Evolutionary conservation across 306 rosid genomes (phyloP).

Genomic region (Glycine tomentella): DNA sequence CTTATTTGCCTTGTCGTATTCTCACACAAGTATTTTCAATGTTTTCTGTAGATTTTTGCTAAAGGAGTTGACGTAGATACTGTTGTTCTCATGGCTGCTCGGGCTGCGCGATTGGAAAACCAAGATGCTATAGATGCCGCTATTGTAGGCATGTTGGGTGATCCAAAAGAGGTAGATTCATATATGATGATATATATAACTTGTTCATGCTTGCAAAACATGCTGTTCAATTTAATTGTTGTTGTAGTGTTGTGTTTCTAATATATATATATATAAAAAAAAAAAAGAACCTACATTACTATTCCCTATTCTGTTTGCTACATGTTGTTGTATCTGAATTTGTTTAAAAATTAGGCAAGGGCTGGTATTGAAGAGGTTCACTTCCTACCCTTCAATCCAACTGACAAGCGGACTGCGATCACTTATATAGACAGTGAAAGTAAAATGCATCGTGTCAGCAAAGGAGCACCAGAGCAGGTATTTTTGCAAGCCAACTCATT

Average conservation of each 20-base stretch:
- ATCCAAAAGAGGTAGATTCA: slow-evolving; percentile 80
- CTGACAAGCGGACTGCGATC: slow-evolving; percentile 84
- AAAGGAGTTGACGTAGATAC: slow-evolving; percentile 72
- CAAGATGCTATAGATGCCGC: slow-evolving; percentile 94
- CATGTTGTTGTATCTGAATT: slow-evolving; percentile 36
- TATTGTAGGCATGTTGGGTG: slow-evolving; percentile 81
- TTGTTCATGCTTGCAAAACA: slow-evolving; percentile 5
- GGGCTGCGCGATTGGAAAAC: slow-evolving; percentile 80
- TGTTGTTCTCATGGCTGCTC: slow-evolving; percentile 90
- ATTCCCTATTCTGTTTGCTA: slow-evolving; percentile 31
- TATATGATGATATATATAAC: background rate
- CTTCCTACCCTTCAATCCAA: slow-evolving; percentile 92
- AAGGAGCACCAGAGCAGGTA: slow-evolving; percentile 97
- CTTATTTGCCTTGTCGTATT: slow-evolving; percentile 12
- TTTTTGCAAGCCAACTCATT: slow-evolving; percentile 2
- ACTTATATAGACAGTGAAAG: slow-evolving; percentile 70
- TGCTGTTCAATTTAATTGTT: background rate
- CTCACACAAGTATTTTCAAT: slow-evolving; percentile 11
- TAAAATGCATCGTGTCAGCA: slow-evolving; percentile 88
- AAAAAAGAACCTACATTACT: background rate
- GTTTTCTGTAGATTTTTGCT: slow-evolving; percentile 61
- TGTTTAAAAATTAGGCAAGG: slow-evolving; percentile 63
- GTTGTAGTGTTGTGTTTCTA: background rate
- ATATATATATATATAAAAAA: too few relatives aligned
- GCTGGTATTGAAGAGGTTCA: slow-evolving; percentile 78